Percentiles rank a stretch among this genome's conserved stretches.
Evolutionary conservation across 2,329 filamentous ascomycete genomes (phyloP).

Genomic region (Dactylellina parvicollis): DNA sequence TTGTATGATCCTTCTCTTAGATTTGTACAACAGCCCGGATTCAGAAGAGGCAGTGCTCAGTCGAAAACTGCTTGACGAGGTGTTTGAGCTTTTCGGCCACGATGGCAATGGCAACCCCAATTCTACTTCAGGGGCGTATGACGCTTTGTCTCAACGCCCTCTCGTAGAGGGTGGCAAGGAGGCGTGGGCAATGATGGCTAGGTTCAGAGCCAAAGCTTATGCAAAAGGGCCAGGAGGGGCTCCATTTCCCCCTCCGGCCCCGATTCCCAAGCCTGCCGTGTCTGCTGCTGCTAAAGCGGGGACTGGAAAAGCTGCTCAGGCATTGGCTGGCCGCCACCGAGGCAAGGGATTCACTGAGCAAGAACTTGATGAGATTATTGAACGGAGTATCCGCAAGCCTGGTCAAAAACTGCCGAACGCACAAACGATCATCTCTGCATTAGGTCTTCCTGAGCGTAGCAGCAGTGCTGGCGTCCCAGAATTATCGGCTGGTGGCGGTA

Average conservation of each 20-base stretch:
- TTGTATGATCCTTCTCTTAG: slow-evolving; percentile 57
- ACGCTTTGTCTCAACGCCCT: slow-evolving; percentile 52
- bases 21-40: slow-evolving; percentile 56
- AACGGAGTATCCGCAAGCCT: slow-evolving; percentile 40
- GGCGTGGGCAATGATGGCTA: slow-evolving; percentile 57
- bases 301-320: slow-evolving; percentile 3
- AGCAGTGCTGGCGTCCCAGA: slow-evolving; percentile 9
- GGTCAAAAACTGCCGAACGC: slow-evolving; percentile 18
- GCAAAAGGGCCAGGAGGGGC: slow-evolving; percentile 35
- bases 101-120: slow-evolving; percentile 55
- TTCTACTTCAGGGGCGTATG: slow-evolving; percentile 40
- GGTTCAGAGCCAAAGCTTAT: slow-evolving; percentile 56
- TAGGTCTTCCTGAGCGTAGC: slow-evolving; percentile 27
- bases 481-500: not conserved
- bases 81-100: slow-evolving; percentile 57
- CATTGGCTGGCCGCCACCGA: not conserved
- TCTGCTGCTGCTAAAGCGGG: slow-evolving; percentile 1
- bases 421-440: slow-evolving; percentile 26
- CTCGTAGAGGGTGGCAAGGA: slow-evolving; percentile 57
- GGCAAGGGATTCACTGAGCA: slow-evolving; percentile 26
- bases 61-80: slow-evolving; percentile 56
- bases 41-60: slow-evolving; percentile 52
- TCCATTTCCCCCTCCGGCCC: not conserved
- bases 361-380: slow-evolving; percentile 49
- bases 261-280: slow-evolving; percentile 13